These are phyloP conservation scores for Corylus americana DNA, from an alignment of 306 rosid species.

Conservation along the genomic window DNA sequence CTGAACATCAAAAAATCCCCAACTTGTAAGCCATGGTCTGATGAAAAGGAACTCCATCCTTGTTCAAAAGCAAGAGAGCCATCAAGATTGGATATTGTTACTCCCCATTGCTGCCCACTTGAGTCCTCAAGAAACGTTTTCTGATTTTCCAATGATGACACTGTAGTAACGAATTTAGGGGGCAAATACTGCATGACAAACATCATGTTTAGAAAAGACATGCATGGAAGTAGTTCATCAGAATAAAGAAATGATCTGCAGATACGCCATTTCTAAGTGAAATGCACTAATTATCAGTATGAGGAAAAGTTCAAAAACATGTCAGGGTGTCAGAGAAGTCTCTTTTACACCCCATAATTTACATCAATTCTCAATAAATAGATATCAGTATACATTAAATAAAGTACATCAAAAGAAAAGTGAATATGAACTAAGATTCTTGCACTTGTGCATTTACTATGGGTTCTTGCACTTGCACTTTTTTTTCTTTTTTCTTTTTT, in stretches of 20 bases:
- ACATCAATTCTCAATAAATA: not conserved
- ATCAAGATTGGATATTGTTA: constrained; percentile 36
- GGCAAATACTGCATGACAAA: constrained; percentile 58
- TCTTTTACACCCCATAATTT: not conserved
- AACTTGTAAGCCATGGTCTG: constrained; percentile 41
- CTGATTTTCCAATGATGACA: constrained; percentile 39
- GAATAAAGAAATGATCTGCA: not conserved
- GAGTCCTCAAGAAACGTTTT: constrained; percentile 52
- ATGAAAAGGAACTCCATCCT: constrained; percentile 67
- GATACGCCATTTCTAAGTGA: not conserved
- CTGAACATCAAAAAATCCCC: constrained; percentile 61
- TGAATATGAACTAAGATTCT: not conserved
- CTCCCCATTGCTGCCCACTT: constrained; percentile 46
- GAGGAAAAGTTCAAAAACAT: not conserved
- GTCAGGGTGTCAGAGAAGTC: not conserved
- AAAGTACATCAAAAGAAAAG: not conserved
- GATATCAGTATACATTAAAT: not conserved
- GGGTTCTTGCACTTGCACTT: too few relatives aligned
- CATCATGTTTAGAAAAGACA: constrained; percentile 10
- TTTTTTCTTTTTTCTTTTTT: too few relatives aligned
- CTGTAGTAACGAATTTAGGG: constrained; percentile 43
- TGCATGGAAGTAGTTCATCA: constrained; percentile 5
- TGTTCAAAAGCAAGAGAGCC: constrained; percentile 47
- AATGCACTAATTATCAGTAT: constrained; percentile 11
- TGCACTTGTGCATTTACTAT: not conserved